These are phyloP conservation scores for Nemania serpens DNA, from an alignment of 2,329 filamentous ascomycete genomes.

Conservation along the genomic window DNA sequence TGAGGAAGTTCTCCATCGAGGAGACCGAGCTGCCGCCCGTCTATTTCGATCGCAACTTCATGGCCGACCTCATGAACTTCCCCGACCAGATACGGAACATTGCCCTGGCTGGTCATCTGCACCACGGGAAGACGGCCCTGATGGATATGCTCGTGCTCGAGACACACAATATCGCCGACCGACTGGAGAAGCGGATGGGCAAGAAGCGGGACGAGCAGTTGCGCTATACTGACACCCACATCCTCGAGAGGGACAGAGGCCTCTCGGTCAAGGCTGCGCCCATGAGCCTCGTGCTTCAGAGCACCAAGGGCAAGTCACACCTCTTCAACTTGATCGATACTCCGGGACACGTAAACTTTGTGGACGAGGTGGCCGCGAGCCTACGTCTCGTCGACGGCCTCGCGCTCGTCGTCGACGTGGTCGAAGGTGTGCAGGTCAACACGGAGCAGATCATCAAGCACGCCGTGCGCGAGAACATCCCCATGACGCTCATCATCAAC, in stretches of 20 bases:
- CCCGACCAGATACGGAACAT: constrained; percentile 94
- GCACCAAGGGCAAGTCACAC: constrained; percentile 91
- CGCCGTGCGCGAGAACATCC: constrained; percentile 85
- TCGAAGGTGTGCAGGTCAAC: constrained; percentile 98
- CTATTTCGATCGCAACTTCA: constrained; percentile 85
- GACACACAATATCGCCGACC: constrained; percentile 84
- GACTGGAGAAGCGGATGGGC: constrained; percentile 79
- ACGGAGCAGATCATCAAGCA: constrained; percentile 98
- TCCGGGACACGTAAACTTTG: constrained; percentile 97
- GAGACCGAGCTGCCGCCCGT: constrained; percentile 90
- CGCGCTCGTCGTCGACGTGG: constrained; percentile 91
- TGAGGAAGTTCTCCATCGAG: constrained; percentile 95
- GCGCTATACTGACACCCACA: constrained; percentile 90
- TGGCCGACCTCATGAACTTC: constrained; percentile 95
- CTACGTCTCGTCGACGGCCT: constrained; percentile 88
- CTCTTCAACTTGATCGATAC: constrained; percentile 95
- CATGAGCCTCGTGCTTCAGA: constrained; percentile 90
- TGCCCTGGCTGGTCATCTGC: constrained; percentile 87
- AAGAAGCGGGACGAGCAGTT: constrained; percentile 86
- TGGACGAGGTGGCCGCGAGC: constrained; percentile 91
- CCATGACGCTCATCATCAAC: constrained; percentile 89
- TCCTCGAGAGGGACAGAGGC: constrained; percentile 86
- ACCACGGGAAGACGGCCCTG: constrained; percentile 97
- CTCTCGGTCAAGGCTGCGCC: constrained; percentile 91
- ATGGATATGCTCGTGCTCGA: constrained; percentile 98